Percentiles rank a stretch among this genome's conserved stretches.
phyloP scores from a whole-genome alignment of 177 flowering plant genomes.

The Telopea speciosissima region DNA sequence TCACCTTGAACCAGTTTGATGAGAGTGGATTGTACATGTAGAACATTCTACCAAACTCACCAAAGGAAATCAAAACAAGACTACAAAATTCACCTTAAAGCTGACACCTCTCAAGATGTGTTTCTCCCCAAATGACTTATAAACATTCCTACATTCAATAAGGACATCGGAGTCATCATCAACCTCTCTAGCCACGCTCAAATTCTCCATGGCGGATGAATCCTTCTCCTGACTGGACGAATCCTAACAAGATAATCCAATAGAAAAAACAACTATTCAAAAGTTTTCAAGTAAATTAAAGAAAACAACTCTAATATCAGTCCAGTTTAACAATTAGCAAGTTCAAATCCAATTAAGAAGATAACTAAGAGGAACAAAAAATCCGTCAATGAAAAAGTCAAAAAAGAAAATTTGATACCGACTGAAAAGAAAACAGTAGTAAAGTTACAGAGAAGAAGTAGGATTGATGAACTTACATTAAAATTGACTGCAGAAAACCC shows the following conservation, averaged over 20 bases:
- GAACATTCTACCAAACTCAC: neutral
- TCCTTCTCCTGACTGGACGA: constrained; percentile 18
- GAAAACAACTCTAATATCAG: neutral
- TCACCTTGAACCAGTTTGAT: neutral
- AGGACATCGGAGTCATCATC: constrained; percentile 70
- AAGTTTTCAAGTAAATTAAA: neutral
- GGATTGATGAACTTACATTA: constrained; percentile 28
- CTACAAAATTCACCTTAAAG: constrained; percentile 64
- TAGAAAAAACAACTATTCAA: neutral
- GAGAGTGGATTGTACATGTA: neutral
- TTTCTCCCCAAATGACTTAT: constrained; percentile 93
- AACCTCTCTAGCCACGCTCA: constrained; percentile 19
- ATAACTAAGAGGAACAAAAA: neutral
- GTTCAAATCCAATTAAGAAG: neutral
- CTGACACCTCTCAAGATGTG: constrained; percentile 86
- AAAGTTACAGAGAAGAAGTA: no score
- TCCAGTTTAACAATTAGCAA: neutral
- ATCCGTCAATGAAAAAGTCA: neutral
- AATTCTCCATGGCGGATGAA: neutral
- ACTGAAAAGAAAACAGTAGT: no score
- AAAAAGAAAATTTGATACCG: neutral
- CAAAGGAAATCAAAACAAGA: neutral
- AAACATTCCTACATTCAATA: constrained; percentile 77
- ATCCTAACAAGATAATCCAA: constrained; percentile 22
- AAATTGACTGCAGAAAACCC: constrained; percentile 27